Conservation (phyloP, 2,329 filamentous ascomycete genomes). For the Venturia pyrina region DNA sequence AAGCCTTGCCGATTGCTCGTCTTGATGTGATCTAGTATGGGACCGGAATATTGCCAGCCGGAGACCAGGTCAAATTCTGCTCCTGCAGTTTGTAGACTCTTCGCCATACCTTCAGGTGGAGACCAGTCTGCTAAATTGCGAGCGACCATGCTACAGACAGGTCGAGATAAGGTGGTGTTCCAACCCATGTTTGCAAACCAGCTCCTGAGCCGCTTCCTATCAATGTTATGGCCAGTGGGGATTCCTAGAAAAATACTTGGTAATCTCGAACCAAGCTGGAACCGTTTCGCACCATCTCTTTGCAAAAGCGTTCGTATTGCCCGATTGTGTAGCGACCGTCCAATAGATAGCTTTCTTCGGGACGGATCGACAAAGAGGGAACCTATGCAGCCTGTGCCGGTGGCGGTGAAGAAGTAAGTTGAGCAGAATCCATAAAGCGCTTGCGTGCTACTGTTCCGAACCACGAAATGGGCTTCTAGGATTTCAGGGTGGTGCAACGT, state of each 20-base stretch:
- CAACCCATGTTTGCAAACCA: conserved; percentile 91
- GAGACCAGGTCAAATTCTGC: conserved; percentile 71
- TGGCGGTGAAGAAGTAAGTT: conserved; percentile 69
- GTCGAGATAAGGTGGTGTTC: conserved; percentile 58
- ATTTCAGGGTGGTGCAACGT: conserved; percentile 60
- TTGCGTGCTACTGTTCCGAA: conserved; percentile 85
- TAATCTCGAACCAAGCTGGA: conserved; percentile 72
- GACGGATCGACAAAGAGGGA: conserved; percentile 82
- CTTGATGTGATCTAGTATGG: conserved; percentile 64
- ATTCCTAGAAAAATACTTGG: conserved; percentile 83
- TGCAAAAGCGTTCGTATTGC: conserved; percentile 68
- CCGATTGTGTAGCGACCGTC: conserved; percentile 76
- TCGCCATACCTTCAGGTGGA: conserved; percentile 65
- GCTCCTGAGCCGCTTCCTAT: conserved; percentile 51
- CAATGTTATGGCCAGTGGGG: conserved; percentile 53
- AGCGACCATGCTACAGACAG: conserved; percentile 63
- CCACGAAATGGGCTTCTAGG: conserved; percentile 79
- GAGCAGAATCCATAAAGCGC: conserved; percentile 87
- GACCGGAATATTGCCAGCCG: conserved; percentile 64
- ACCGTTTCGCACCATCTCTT: conserved; percentile 60
- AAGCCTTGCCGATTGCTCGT: conserved; percentile 67
- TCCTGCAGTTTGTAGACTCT: conserved; percentile 61
- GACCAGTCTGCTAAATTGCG: conserved; percentile 63
- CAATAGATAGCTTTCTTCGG: conserved; percentile 81
- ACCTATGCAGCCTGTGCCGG: conserved; percentile 64